phyloP scores from a whole-genome alignment of 2,329 filamentous ascomycete genomes.

The Thermothelomyces thermophilus region DNA sequence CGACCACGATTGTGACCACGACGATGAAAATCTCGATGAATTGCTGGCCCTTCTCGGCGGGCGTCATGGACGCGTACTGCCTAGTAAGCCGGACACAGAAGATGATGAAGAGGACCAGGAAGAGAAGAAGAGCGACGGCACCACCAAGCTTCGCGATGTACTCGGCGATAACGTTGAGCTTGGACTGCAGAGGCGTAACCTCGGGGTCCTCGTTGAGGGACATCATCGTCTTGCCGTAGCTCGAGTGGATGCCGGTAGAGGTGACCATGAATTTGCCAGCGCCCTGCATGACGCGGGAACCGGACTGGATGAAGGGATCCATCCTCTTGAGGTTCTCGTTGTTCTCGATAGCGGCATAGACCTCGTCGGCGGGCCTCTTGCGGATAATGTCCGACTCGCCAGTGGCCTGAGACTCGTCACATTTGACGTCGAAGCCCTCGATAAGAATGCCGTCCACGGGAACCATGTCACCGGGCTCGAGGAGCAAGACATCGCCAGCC shows the following conservation, averaged over 20 bases:
- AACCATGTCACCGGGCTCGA: conserved; percentile 70
- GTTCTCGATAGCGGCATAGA: conserved; percentile 62
- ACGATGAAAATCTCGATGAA: conserved; percentile 73
- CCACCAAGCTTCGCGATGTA: conserved; percentile 75
- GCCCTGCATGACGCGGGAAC: conserved; percentile 69
- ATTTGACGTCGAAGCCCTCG: conserved; percentile 66
- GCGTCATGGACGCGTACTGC: conserved; percentile 41
- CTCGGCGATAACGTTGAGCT: conserved; percentile 67
- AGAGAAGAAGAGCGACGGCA: conserved; percentile 69
- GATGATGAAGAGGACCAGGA: conserved; percentile 78
- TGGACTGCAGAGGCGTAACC: conserved; percentile 69
- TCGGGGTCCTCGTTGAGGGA: conserved; percentile 66
- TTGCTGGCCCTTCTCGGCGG: conserved; percentile 70
- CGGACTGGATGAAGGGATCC: conserved; percentile 82
- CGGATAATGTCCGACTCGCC: conserved; percentile 71
- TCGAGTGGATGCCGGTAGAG: conserved; percentile 65
- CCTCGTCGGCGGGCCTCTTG: conserved; percentile 61
- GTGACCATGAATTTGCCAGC: conserved; percentile 70
- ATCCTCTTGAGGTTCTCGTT: conserved; percentile 62
- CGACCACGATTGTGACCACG: conserved; percentile 72
- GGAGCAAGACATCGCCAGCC: conserved; percentile 62
- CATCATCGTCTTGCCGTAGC: conserved; percentile 70
- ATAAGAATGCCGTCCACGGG: conserved; percentile 70
- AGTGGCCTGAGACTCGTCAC: conserved; percentile 72
- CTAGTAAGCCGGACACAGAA: conserved; percentile 64